A percentile compares a stretch with the other conserved stretches of the same genome.
phyloP scores from a whole-genome alignment of 371 early-diverging fungal species.

The Apophysomyces sp. region DNA sequence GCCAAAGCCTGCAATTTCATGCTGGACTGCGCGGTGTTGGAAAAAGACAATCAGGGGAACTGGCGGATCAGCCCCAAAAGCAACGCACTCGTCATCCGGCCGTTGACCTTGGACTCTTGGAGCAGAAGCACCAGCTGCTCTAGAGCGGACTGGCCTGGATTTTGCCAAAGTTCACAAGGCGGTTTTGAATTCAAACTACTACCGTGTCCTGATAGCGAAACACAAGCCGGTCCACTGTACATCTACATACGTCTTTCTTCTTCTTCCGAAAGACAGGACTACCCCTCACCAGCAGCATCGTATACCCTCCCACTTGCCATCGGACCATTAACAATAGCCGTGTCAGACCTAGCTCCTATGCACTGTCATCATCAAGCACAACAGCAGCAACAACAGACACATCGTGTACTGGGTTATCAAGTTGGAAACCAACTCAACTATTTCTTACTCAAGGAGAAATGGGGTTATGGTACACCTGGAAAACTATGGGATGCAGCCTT shows the following conservation, averaged over 20 bases:
- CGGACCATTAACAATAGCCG: background rate
- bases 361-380: background rate
- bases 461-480: slow-evolving; percentile 54
- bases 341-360: background rate
- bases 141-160: background rate
- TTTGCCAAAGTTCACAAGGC: background rate
- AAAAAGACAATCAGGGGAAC: background rate
- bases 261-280: background rate
- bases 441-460: slow-evolving; percentile 50
- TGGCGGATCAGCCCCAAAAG: background rate
- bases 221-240: background rate
- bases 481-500: slow-evolving; percentile 66
- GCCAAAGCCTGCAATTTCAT: background rate
- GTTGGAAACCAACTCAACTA: background rate
- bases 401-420: background rate
- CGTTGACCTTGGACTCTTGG: background rate
- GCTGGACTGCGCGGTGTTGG: background rate
- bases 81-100: background rate
- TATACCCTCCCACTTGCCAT: background rate
- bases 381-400: background rate
- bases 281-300: background rate
- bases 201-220: background rate
- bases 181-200: background rate
- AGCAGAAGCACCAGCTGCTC: background rate
- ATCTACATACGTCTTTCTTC: background rate